phyloP scores from a whole-genome alignment of 2,329 filamentous ascomycete genomes.

The Colletotrichum sp. region DNA sequence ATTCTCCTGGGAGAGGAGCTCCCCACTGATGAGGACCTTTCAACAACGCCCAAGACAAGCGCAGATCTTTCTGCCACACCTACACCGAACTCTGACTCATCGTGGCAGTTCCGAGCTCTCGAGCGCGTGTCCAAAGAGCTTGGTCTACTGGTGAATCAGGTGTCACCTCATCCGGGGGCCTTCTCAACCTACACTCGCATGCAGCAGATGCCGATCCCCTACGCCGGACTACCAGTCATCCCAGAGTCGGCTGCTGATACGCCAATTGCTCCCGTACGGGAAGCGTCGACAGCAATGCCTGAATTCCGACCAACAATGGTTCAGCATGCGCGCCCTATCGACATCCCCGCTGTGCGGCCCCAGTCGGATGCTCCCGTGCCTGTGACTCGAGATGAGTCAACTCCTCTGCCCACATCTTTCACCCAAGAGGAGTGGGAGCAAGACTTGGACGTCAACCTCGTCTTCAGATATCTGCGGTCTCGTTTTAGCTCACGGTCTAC shows the following conservation, averaged over 20 bases:
- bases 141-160: conserved; percentile 79
- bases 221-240: conserved; percentile 76
- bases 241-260: conserved; percentile 51
- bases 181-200: conserved; percentile 81
- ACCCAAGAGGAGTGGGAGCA: conserved; percentile 90
- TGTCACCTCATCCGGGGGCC: conserved; percentile 81
- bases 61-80: conserved; percentile 26
- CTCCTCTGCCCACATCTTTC: conserved; percentile 39
- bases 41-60: conserved; percentile 49
- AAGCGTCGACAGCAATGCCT: conserved; percentile 53
- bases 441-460: conserved; percentile 87
- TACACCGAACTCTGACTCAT: conserved; percentile 42
- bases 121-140: conserved; percentile 88
- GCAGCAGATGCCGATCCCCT: conserved; percentile 70
- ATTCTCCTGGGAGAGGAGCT: conserved; percentile 86
- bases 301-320: conserved; percentile 56
- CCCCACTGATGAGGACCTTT: conserved; percentile 55
- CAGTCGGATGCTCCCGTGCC: conserved; percentile 19
- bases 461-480: conserved; percentile 85
- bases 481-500: conserved; percentile 67
- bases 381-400: conserved; percentile 10
- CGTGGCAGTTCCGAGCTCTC: conserved; percentile 80
- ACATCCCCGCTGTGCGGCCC: conserved; percentile 35
- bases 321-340: conserved; percentile 38
- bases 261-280: conserved; percentile 40